A percentile compares a stretch with the other conserved stretches of the same genome.
Conservation (phyloP, 2,329 filamentous ascomycete species). For the Fusarium anthophilum region DNA sequence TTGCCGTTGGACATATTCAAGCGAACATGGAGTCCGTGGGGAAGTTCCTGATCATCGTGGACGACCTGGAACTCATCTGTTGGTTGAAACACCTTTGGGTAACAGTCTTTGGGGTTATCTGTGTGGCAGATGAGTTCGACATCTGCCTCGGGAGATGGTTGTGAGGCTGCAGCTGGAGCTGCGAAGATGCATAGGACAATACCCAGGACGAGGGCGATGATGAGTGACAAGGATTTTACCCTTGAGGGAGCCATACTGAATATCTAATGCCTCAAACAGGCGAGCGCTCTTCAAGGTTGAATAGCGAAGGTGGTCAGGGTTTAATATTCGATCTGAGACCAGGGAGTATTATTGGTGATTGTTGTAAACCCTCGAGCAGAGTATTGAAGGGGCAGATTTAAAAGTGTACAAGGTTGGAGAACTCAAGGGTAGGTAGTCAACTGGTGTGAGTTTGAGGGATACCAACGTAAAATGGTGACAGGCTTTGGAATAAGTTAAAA, state of each 20-base stretch:
- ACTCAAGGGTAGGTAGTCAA: not conserved
- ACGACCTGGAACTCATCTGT: constrained; percentile 72
- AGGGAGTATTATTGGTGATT: constrained; percentile 7
- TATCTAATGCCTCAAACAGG: not conserved
- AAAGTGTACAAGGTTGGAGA: not conserved
- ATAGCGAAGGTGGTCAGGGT: not conserved
- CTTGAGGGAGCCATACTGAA: constrained; percentile 40
- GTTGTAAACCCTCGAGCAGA: not conserved
- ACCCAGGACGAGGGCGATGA: constrained; percentile 40
- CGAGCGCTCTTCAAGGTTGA: not conserved
- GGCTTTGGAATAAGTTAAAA: not conserved
- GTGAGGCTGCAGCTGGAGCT: constrained; percentile 43
- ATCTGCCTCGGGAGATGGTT: constrained; percentile 49
- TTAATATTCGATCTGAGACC: not conserved
- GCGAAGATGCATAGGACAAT: constrained; percentile 43
- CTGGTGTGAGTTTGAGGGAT: constrained; percentile 5
- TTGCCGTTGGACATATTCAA: constrained; percentile 71
- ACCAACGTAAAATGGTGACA: not conserved
- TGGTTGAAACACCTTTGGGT: constrained; percentile 70
- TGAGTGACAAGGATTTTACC: constrained; percentile 28
- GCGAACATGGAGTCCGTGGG: constrained; percentile 71
- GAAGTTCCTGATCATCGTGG: constrained; percentile 71
- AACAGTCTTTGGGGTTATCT: constrained; percentile 68
- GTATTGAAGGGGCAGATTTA: constrained; percentile 10
- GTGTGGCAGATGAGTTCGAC: constrained; percentile 73